phyloP scores from a whole-genome alignment of 371 early-diverging fungal genomes.

The Parasitella parasitica region DNA sequence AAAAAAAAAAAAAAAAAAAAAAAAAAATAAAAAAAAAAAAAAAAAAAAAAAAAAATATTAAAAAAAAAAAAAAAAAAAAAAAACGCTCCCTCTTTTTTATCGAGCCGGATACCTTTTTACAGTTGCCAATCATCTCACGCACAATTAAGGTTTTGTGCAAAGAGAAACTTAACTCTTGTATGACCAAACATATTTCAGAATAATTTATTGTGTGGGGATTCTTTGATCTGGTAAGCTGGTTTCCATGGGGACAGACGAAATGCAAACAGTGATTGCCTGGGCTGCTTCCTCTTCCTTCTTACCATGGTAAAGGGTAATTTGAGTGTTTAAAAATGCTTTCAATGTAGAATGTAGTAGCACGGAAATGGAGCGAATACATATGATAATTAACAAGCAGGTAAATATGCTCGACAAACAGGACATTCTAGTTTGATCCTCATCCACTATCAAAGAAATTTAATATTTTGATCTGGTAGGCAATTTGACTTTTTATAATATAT shows the following conservation, averaged over 20 bases:
- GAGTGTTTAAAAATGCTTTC: not conserved
- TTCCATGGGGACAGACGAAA: not conserved
- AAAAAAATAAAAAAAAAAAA: not conserved
- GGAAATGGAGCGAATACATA: not conserved
- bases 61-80: not conserved
- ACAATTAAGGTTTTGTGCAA: not conserved
- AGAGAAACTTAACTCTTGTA: not conserved
- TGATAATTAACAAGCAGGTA: slow-evolving; percentile 54
- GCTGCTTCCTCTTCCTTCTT: too few relatives aligned
- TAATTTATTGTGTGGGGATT: not conserved
- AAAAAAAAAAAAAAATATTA: not conserved
- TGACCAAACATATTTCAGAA: not conserved
- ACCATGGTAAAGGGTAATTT: not conserved
- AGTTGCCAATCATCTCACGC: not conserved
- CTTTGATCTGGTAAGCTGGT: not conserved
- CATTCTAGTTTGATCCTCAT: slow-evolving; percentile 85
- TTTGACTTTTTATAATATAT: not conserved
- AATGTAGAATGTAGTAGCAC: not conserved
- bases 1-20: not conserved
- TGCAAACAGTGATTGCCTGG: not conserved
- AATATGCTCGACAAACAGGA: slow-evolving; percentile 67
- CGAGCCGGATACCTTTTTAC: not conserved
- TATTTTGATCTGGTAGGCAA: not conserved
- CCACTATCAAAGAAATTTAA: slow-evolving; percentile 51
- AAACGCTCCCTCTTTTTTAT: not conserved